Evolutionary conservation across 306 rosid species (phyloP), one percentile per base, ranked within the genome.

Genomic region (Chamaecrista fasciculata): DNA sequence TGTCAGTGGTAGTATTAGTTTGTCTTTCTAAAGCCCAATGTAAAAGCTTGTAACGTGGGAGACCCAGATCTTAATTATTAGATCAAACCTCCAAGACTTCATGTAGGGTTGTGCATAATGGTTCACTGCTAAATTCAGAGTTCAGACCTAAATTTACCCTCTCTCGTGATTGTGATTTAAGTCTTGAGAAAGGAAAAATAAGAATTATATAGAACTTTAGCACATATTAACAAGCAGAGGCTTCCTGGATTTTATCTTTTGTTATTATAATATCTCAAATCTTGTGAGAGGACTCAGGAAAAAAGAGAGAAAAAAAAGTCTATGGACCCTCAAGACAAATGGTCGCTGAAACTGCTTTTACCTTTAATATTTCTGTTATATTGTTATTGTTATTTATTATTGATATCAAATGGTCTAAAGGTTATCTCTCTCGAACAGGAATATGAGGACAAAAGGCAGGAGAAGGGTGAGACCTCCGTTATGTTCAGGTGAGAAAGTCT

Each of bases 401-500:
- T 43, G 48, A 43, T 43, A 14, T 37, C 10, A 7, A 36, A 52
- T 62, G 51, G 23, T 62, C 71, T 64, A 31, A 66, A 56, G 76
- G 71, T 71, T 23, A 31, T 74, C 78, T 77, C 75, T 74, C 62
- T 66, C 76, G 76, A 56, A 67, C 84, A 95, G 99, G 99, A 95
- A 81, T 84, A 89, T 71, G 95, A 85, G 81, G 99, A 91, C 0
- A 95, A 95, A 78, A 79, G 84, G 92, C 21, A 39, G 74, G 99
- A 95, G 80, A 95, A 91, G 91, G 99, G 99, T 15, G 99, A 95
- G 81, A 66, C 80, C 25, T 97, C 99, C 15, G 91, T 95, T 68
- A 95, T 95, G 99, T 95, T 95, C 92, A 95, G 99, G 99, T 95
- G 77, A 37, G 61, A 62, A n/a, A 14, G 67, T 40, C 62, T 66